Evolutionary conservation across 768 basidiomycete genomes (phyloP).

Genomic region (Pholiota conissans): DNA sequence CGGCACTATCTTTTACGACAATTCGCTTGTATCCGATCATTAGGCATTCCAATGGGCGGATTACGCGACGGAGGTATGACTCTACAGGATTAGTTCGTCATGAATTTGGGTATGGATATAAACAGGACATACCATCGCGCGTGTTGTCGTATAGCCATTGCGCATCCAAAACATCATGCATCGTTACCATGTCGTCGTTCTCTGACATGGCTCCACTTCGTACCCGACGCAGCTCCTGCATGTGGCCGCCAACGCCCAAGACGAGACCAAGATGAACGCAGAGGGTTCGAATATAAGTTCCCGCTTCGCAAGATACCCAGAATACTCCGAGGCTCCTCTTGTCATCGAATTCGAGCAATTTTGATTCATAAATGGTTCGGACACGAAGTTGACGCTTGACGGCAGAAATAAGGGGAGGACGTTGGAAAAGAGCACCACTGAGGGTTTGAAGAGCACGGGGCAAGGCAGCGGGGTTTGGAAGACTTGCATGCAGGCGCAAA

Average conservation of each 20-base stretch:
- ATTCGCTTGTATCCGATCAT: constrained; percentile 97
- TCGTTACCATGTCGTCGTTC: constrained; percentile 97
- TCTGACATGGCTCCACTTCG: constrained; percentile 96
- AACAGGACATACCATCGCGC: constrained; percentile 71
- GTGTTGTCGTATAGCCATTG: constrained; percentile 99
- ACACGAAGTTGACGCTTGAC: constrained; percentile 98
- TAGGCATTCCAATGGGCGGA: constrained; percentile 92
- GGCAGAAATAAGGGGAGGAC: constrained; percentile 97
- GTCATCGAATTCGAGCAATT: constrained; percentile 95
- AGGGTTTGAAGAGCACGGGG: constrained; percentile 95
- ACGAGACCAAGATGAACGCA: constrained; percentile 96
- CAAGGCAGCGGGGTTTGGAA: constrained; percentile 81
- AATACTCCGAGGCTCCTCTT: constrained; percentile 96
- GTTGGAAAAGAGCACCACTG: constrained; percentile 97
- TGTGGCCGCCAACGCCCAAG: constrained; percentile 98
- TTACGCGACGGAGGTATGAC: constrained; percentile 92
- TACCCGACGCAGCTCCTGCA: constrained; percentile 97
- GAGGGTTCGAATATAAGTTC: constrained; percentile 93
- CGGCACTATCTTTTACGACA: constrained; percentile 98
- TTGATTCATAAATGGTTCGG: constrained; percentile 95
- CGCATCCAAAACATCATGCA: constrained; percentile 99
- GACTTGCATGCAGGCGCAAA: constrained; percentile 82
- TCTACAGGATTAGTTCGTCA: constrained; percentile 39
- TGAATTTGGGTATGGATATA: background rate
- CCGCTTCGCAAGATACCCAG: constrained; percentile 99